Conservation (phyloP, 768 basidiomycete species). For the Podaxis carcinomalis region DNA sequence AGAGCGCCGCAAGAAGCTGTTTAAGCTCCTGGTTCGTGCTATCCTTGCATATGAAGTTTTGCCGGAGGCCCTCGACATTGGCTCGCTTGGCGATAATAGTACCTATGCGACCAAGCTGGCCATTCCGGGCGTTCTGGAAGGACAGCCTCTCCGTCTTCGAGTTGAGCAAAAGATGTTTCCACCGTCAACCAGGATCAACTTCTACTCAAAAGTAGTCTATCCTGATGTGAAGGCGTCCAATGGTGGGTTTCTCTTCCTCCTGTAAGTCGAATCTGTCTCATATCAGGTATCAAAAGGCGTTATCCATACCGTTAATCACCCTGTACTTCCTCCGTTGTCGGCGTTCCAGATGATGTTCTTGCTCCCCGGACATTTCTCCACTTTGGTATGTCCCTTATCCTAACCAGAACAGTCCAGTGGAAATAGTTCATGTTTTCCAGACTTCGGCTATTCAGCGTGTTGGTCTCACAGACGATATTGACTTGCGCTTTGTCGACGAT, state of each 20-base stretch:
- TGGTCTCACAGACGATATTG: slow-evolving; percentile 37
- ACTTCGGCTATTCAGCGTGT: slow-evolving; percentile 55
- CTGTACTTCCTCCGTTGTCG: slow-evolving; percentile 52
- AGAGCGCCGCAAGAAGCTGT: slow-evolving; percentile 46
- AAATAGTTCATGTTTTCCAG: slow-evolving; percentile 21
- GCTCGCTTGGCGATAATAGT: slow-evolving; percentile 44
- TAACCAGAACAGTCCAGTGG: not conserved
- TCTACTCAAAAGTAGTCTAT: slow-evolving; percentile 38
- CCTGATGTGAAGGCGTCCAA: slow-evolving; percentile 43
- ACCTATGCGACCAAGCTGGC: slow-evolving; percentile 48
- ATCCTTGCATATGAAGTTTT: slow-evolving; percentile 58
- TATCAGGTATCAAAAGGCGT: slow-evolving; percentile 25
- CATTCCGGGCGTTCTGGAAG: slow-evolving; percentile 37
- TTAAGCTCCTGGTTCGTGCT: slow-evolving; percentile 50
- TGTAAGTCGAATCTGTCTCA: not conserved
- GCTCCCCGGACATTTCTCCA: slow-evolving; percentile 40
- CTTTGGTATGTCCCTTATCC: slow-evolving; percentile 31
- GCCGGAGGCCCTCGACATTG: slow-evolving; percentile 29
- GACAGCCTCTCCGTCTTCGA: slow-evolving; percentile 41
- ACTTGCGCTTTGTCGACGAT: slow-evolving; percentile 38
- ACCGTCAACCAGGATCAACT: slow-evolving; percentile 40
- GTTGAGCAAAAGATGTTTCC: slow-evolving; percentile 29
- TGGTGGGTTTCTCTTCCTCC: slow-evolving; percentile 29
- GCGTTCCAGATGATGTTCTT: slow-evolving; percentile 45
- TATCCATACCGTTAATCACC: slow-evolving; percentile 51